A percentile compares a stretch with the other conserved stretches of the same genome.
These are phyloP conservation scores for Pichia occidentalis DNA, from an alignment of 805 yeast genomes.

Conservation along the genomic window DNA sequence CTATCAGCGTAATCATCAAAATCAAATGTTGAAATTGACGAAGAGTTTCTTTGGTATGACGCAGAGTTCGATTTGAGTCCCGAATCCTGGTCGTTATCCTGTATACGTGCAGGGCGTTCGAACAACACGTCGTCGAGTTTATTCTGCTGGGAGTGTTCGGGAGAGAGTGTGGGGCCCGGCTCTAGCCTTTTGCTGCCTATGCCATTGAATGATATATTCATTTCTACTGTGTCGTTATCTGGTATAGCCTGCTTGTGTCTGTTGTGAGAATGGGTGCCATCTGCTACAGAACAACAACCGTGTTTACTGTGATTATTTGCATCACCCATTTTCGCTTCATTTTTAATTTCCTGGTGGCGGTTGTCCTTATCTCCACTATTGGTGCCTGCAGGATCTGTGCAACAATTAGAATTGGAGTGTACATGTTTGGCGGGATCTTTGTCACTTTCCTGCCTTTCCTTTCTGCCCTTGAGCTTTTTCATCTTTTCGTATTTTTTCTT, in stretches of 20 bases:
- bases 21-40: conserved; percentile 14
- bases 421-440: not conserved
- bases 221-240: not conserved
- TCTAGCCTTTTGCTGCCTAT: no score
- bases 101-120: not conserved
- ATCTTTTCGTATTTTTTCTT: conserved; percentile 57
- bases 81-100: not conserved
- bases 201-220: not conserved
- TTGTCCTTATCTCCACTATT: not conserved
- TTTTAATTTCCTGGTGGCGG: no score
- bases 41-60: conserved; percentile 2
- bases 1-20: conserved; percentile 11
- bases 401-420: not conserved
- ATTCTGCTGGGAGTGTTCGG: no score
- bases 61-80: not conserved
- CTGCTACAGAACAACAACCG: no score
- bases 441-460: conserved; percentile 4
- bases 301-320: no score
- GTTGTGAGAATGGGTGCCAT: no score
- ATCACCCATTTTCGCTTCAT: no score
- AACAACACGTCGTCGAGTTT: no score
- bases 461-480: conserved; percentile 28
- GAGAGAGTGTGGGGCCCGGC: no score
- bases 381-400: not conserved
- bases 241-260: no score